phyloP scores from a whole-genome alignment of 75 land plant species.

The Azolla pinnata region DNA sequence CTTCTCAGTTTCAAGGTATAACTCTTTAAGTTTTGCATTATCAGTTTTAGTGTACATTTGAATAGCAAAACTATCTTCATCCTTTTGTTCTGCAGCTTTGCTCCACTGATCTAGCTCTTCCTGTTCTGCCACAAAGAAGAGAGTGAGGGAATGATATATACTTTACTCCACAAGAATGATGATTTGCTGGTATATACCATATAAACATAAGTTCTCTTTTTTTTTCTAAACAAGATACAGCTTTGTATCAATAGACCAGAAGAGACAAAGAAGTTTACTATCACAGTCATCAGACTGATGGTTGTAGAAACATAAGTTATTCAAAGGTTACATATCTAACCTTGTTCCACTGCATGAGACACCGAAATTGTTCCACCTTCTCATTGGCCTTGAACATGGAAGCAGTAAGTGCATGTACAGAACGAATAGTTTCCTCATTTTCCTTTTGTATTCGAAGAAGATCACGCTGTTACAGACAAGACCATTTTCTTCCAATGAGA shows the following conservation, averaged over 20 bases:
- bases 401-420: constrained; percentile 4
- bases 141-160: no score
- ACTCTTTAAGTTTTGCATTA: constrained; percentile 18
- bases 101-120: constrained; percentile 38
- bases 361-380: constrained; percentile 27
- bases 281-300: no score
- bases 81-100: constrained; percentile 31
- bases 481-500: no score
- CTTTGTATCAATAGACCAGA: no score
- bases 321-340: constrained; percentile 7
- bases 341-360: constrained; percentile 28
- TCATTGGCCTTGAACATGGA: constrained; percentile 22
- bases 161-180: no score
- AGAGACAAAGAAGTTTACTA: no score
- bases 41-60: constrained; percentile 26
- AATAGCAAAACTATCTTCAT: constrained; percentile 26
- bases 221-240: no score
- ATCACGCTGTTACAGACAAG: constrained; percentile 14
- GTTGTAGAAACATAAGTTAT: not conserved
- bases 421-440: constrained; percentile 17
- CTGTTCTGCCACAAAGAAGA: constrained; percentile 20
- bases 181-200: no score
- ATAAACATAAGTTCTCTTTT: no score
- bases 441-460: constrained; percentile 20
- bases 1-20: constrained; percentile 15